Evolutionary conservation across 352 stramenopile genomes (phyloP).

Genomic region (Poterioochromonas sp.): DNA sequence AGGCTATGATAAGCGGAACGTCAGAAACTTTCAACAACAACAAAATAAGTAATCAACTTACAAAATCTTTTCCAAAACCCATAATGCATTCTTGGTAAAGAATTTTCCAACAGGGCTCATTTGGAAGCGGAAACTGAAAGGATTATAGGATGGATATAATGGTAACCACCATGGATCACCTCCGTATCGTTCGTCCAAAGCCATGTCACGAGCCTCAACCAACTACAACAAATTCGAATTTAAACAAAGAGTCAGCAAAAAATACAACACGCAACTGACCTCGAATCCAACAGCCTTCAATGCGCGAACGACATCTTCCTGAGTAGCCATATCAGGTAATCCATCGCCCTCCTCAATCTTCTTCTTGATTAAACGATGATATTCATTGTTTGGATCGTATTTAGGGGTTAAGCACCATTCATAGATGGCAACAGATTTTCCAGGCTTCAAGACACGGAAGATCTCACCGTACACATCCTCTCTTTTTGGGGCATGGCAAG

Average conservation of each 20-base stretch:
- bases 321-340: conserved; percentile 56
- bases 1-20: conserved; percentile 30
- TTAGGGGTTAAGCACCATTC: conserved; percentile 70
- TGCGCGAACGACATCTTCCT: conserved; percentile 47
- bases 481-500: conserved; percentile 61
- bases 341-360: conserved; percentile 63
- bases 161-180: conserved; percentile 53
- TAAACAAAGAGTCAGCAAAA: not conserved
- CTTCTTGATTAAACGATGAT: conserved; percentile 62
- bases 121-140: conserved; percentile 50
- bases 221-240: conserved; percentile 33
- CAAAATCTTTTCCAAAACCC: conserved; percentile 46
- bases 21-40: not conserved
- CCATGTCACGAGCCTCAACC: conserved; percentile 53
- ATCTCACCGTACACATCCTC: conserved; percentile 61
- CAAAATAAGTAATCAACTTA: conserved; percentile 16
- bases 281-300: conserved; percentile 52
- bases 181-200: conserved; percentile 45
- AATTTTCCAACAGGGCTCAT: conserved; percentile 46
- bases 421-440: conserved; percentile 60
- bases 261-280: not conserved
- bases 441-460: conserved; percentile 63
- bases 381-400: conserved; percentile 58
- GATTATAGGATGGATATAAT: conserved; percentile 48
- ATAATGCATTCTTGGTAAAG: conserved; percentile 42